phyloP scores from a whole-genome alignment of 768 basidiomycete genomes.

The Pleurotus pulmonarius region DNA sequence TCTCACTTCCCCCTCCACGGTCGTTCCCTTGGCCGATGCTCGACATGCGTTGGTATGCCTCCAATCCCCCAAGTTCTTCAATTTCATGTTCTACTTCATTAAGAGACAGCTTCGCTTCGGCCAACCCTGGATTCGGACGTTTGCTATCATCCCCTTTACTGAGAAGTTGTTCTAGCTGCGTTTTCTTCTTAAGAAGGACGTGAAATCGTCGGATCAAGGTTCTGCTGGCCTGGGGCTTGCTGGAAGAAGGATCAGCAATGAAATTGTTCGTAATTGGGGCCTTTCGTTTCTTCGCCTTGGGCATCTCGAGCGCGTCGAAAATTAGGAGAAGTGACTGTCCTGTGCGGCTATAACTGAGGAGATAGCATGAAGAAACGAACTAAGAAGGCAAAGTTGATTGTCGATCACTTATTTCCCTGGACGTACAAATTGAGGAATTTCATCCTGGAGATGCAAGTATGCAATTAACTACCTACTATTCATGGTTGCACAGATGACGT shows the following conservation, averaged over 20 bases:
- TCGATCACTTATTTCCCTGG: too few species aligned
- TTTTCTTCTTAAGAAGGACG: conserved; percentile 67
- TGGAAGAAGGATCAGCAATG: conserved; percentile 31
- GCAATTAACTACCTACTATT: neutral
- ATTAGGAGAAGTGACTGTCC: too few species aligned
- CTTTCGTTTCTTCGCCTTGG: conserved; percentile 41
- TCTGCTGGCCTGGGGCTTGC: conserved; percentile 59
- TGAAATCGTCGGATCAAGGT: conserved; percentile 79
- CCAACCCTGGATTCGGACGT: conserved; percentile 11
- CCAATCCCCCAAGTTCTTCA: conserved; percentile 69
- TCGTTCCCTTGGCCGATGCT: conserved; percentile 74
- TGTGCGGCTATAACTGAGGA: too few species aligned
- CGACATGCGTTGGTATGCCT: conserved; percentile 81
- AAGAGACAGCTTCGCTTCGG: conserved; percentile 25
- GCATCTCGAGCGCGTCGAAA: conserved; percentile 23
- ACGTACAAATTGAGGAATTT: too few species aligned
- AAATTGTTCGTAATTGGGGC: conserved; percentile 33
- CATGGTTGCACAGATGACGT: conserved; percentile 2
- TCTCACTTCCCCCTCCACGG: conserved; percentile 87
- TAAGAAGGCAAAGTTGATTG: too few species aligned
- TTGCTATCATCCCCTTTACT: conserved; percentile 14
- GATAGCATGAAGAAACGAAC: too few species aligned
- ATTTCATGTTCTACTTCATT: conserved; percentile 59
- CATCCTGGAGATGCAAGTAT: neutral
- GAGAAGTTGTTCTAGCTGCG: conserved; percentile 37